phyloP scores from a whole-genome alignment of 441 rosid genomes.

The Syzygium syzygioides region DNA sequence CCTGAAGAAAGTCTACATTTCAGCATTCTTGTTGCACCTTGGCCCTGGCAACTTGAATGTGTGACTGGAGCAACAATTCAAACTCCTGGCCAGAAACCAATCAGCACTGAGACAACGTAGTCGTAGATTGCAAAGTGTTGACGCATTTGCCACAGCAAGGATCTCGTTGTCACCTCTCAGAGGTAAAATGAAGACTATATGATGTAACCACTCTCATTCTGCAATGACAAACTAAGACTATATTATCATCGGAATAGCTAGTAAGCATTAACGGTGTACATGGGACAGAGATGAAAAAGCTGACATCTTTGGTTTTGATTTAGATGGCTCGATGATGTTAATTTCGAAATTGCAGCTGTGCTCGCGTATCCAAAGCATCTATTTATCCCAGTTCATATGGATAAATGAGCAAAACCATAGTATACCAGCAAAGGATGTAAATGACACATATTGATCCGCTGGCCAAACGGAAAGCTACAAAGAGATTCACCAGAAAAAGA shows the following conservation, averaged over 20 bases:
- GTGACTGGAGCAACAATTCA: too few relatives aligned
- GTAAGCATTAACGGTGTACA: fast-evolving
- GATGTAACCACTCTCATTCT: background rate
- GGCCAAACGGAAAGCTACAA: background rate
- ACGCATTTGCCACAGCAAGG: background rate
- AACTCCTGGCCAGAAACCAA: too few relatives aligned
- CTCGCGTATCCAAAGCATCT: background rate
- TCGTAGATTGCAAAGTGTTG: background rate
- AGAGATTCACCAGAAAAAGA: background rate
- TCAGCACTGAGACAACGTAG: fast-evolving
- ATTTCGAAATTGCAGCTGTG: background rate
- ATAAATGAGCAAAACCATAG: background rate
- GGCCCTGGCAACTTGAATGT: background rate
- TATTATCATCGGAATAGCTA: background rate
- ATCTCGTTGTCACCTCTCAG: background rate
- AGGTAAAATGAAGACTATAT: background rate
- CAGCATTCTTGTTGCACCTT: background rate
- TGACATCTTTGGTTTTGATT: too few relatives aligned
- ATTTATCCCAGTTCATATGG: background rate
- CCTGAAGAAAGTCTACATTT: fast-evolving
- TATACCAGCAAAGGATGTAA: background rate
- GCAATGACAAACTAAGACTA: fast-evolving
- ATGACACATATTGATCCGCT: background rate
- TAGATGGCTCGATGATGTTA: background rate
- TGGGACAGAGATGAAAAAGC: background rate